Evolutionary conservation across 1,284 basidiomycete genomes (phyloP).

Genomic region (Pseudozyma thailandica): DNA sequence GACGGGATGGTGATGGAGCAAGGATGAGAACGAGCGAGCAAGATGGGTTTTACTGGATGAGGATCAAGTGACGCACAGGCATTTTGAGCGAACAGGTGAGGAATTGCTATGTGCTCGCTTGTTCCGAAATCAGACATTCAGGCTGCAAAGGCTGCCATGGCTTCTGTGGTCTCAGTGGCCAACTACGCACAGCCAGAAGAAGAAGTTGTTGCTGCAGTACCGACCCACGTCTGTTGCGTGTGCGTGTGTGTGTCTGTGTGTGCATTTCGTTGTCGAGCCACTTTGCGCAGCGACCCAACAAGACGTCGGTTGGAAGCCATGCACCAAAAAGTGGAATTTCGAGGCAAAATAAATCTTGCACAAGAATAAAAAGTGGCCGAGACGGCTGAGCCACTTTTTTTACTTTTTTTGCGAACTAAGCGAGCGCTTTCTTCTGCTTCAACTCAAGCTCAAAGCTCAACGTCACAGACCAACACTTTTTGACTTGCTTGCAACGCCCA

Average conservation of each 20-base stretch:
- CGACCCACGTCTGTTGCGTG: too few species aligned
- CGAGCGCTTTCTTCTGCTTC: conserved; percentile 13
- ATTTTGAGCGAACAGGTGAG: not conserved
- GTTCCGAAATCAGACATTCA: not conserved
- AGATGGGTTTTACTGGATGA: conserved; percentile 6
- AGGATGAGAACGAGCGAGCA: not conserved
- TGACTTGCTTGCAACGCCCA: not conserved
- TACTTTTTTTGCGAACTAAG: too few species aligned
- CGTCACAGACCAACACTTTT: not conserved
- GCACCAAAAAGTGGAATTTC: conserved; percentile 2
- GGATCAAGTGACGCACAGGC: conserved; percentile 1
- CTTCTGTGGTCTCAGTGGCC: too few species aligned
- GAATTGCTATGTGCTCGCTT: not conserved
- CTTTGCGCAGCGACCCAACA: conserved; percentile 1
- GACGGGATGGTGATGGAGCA: conserved; percentile 22
- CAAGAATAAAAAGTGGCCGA: not conserved
- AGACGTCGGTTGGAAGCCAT: not conserved
- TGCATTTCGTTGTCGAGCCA: too few species aligned
- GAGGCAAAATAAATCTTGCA: too few species aligned
- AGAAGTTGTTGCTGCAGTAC: too few species aligned
- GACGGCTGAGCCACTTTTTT: not conserved
- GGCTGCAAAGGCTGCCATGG: too few species aligned
- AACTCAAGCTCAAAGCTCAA: conserved; percentile 3
- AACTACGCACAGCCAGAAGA: too few species aligned
- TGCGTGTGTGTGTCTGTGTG: too few species aligned